Base-by-base conservation (phyloP, 2,329 filamentous ascomycete genomes). In the Fusarium mundagurra region DNA sequence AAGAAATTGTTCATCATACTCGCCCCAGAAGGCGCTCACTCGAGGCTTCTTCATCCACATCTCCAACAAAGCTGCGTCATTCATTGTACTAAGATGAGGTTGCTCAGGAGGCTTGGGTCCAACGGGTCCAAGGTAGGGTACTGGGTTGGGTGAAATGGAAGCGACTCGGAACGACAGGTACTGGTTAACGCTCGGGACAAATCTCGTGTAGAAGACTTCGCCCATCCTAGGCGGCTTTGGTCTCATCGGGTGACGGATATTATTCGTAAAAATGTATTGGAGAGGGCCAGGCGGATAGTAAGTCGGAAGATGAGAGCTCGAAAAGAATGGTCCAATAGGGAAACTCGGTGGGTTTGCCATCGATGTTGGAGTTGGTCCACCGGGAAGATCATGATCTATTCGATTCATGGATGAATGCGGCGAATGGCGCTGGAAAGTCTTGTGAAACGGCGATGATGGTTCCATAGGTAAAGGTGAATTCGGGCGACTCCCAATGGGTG, bases 161-260 rank as follows among this genome's bases (percentile, higher is more conserved):
- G 95, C 95, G 1, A 96, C 92, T 27, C 96, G 92, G 84, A 99
- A 97, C 1, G 94, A 95, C 14, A 99, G 88, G 74, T 95, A 98
- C 80, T 97, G 94, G 11, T 90, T 90, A 5, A 95, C 85, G 53
- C 92, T 96, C 1, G 94, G 94, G 22, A 98, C 87, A 81, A 92
- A 98, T 61, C 96, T 92, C 1, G 92, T 92, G 82, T 99, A 99
- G 78, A 99, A 96, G 0, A 94, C 91, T 78, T 98, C 94, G 20
- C 95, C 95, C 87, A 97, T 95, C 6, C 94, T 91, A 3, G 95
- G 94, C 1, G 96, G 95, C 80, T 97, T 98, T 3, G 94, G 93
- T 1, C 96, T 91, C 47, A 97, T 86, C 0, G 96, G 96, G 80
- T 99, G 96, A 1, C 95, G 92, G 51, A 95, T 86, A 67, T 92